These are phyloP conservation scores for Nothophaeocryptopus gaeumannii DNA, from an alignment of 2,329 filamentous ascomycete genomes.

Conservation along the genomic window DNA sequence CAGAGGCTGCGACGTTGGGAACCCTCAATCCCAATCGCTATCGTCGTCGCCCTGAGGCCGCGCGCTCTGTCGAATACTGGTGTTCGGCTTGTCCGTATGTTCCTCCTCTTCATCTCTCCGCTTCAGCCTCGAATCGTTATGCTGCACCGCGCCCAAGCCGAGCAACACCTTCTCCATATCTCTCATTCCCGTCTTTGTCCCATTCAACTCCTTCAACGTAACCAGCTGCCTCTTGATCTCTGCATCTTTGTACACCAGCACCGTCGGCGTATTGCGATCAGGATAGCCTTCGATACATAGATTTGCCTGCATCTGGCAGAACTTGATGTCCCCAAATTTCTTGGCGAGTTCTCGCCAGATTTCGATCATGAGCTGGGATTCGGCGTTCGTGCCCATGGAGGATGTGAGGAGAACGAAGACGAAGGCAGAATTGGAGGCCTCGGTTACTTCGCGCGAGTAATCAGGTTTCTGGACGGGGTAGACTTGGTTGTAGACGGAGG, in stretches of 20 bases:
- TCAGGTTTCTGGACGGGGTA: constrained; percentile 94
- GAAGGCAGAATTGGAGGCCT: constrained; percentile 69
- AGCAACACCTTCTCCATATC: constrained; percentile 80
- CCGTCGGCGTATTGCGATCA: constrained; percentile 89
- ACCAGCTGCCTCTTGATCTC: constrained; percentile 90
- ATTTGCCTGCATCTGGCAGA: constrained; percentile 89
- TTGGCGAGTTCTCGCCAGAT: constrained; percentile 80
- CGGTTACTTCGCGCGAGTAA: constrained; percentile 86
- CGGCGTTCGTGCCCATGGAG: constrained; percentile 72
- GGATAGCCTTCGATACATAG: constrained; percentile 97
- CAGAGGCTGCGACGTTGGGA: neutral
- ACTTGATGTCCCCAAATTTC: constrained; percentile 93
- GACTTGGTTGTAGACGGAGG: constrained; percentile 81
- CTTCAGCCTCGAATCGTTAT: constrained; percentile 74
- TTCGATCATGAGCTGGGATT: constrained; percentile 78
- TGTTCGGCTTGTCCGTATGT: constrained; percentile 7
- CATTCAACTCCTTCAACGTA: constrained; percentile 77
- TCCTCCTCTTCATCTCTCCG: constrained; percentile 58
- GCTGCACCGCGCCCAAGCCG: constrained; percentile 73
- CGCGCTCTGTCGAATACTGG: constrained; percentile 23
- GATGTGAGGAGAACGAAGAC: constrained; percentile 80
- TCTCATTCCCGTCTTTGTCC: constrained; percentile 60
- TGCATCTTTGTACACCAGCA: constrained; percentile 86
- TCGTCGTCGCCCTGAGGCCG: constrained; percentile 49
- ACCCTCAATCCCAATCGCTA: constrained; percentile 57